phyloP scores from a whole-genome alignment of 371 early-diverging fungal species.

The Dichotomocladium elegans region DNA sequence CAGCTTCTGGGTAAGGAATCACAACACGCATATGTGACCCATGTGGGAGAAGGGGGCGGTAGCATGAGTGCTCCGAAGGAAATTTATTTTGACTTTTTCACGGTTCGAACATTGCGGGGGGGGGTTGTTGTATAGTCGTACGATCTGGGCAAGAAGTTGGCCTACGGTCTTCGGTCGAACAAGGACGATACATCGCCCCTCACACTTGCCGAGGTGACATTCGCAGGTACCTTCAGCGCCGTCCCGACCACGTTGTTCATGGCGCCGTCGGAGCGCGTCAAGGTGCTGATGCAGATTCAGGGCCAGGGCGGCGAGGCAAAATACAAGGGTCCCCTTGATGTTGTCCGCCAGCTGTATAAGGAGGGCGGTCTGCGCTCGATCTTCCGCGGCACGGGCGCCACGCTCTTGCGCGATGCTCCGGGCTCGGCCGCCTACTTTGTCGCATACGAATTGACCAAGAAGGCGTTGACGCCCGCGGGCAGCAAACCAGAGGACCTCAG shows the following conservation, averaged over 20 bases:
- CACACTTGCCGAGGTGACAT: constrained; percentile 72
- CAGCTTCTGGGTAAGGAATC: constrained; percentile 61
- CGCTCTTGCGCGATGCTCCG: constrained; percentile 90
- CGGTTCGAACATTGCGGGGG: neutral
- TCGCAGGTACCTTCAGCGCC: constrained; percentile 96
- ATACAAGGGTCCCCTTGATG: constrained; percentile 85
- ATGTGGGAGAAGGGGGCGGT: neutral
- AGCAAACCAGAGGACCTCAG: constrained; percentile 68
- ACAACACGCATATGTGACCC: no score
- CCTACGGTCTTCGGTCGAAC: constrained; percentile 55
- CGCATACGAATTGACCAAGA: constrained; percentile 90
- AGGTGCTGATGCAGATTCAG: constrained; percentile 85
- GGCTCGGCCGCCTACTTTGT: constrained; percentile 98
- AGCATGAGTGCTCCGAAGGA: neutral
- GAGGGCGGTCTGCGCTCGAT: constrained; percentile 80
- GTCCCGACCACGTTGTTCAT: constrained; percentile 92
- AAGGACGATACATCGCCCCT: constrained; percentile 52
- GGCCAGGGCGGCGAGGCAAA: constrained; percentile 48
- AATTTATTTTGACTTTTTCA: neutral
- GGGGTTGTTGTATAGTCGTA: constrained; percentile 46
- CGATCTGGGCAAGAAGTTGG: constrained; percentile 71
- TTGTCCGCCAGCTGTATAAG: constrained; percentile 66
- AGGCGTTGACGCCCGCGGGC: constrained; percentile 69
- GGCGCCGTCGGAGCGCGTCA: constrained; percentile 94
- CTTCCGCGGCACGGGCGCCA: constrained; percentile 93